Base-by-base conservation (phyloP, 129 eudicot species). In the Pittosporum tobira region DNA sequence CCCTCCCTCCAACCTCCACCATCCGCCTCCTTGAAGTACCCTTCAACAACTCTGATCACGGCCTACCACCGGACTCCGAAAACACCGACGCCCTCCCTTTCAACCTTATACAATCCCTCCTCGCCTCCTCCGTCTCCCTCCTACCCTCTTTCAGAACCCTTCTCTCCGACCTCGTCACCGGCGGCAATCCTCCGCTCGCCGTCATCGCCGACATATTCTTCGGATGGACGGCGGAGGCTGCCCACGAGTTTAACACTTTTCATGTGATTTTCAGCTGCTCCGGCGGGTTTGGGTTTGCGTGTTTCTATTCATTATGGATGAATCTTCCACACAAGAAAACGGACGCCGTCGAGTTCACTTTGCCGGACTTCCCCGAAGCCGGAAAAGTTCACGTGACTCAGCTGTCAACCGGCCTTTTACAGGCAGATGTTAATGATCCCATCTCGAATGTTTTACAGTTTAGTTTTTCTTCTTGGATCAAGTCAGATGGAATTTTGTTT, bases 361-460 rank as follows among this genome's bases (percentile, higher is more conserved):
- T 80, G 69, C 81, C 85, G 2, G 88, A 83, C 57, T 88, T 83
- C 61, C 70, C 66, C 6, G 88, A 78, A 16, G 79, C 90, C 6
- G 95, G 95, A 18, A 66, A 52, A 1, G 42, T 86, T 26, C 90
- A 82, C 10, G 67, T 74, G 59, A 49, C 74, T 14, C 95, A 86
- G 42, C 64, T 86, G 34, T 40, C 87, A 5, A 67, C 77, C 4
- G 49, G 65, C 27, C 12, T 73, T 16, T 30, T 73, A 23, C 57
- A 71, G 6, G 91, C 87, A 43, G 81, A 77, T 34, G 95, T 81
- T 1, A 44, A 31, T 29, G 95, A 86, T 67, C 65, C 82, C 0
- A 65, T 67, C 70, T 79, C 95, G 0, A 40, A 55, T 22, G 20
- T 68, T 16, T 66, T 72, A 15, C 15, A 22, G 0, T 25, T 21